Evolutionary conservation across 2,329 filamentous ascomycete genomes (phyloP), one percentile per base, ranked within the genome.

Genomic region (Alternaria infectoria): DNA sequence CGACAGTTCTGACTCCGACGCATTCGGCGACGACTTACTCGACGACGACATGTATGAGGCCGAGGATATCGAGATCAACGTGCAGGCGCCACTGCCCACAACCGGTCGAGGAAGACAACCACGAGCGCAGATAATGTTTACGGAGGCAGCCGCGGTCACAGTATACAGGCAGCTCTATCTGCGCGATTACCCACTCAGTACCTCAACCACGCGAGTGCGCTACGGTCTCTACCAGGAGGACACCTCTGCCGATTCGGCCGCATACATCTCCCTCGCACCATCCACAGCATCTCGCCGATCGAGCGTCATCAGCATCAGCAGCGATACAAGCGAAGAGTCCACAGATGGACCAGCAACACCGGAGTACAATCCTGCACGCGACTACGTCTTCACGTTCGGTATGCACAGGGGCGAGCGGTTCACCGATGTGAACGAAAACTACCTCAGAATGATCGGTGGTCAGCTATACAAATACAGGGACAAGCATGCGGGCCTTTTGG

Each of bases 51-150:
- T 67, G 50, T 49, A 66, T 26, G 66, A 70, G 26, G 57, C 51
- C 10, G 62, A 59, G 28, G 71, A 72, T 11, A 71, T 74, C 57
- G 68, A 67, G 54, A 74, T 73, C 65, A 74, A 74, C 25, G 64
- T 74, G 5, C 59, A 71, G 21, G 64, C 64, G 47, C 59, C 57
- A 25, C 61, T 59, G 9, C 55, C 54, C 9, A 40, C 57, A 15
- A 55, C 13, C 7, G 40, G 36, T 13, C 61, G 28, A 44, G 58
- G 21, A 43, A 59, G 51, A 21, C 36, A 44, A 10, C 40, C 23
- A 12, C 61, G 56, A 50, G 60, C 70, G 40, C 55, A 65, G 13
- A 58, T 71, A 60, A 74, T 74, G 71, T 74, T 69, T 52, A 67
- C 67, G 3, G 45, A 67, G 40, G 40, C 55, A 4, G 65, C 66